These are phyloP conservation scores for Cutaneotrichosporon arboriforme DNA, from an alignment of 1,284 basidiomycete genomes.

Conservation along the genomic window DNA sequence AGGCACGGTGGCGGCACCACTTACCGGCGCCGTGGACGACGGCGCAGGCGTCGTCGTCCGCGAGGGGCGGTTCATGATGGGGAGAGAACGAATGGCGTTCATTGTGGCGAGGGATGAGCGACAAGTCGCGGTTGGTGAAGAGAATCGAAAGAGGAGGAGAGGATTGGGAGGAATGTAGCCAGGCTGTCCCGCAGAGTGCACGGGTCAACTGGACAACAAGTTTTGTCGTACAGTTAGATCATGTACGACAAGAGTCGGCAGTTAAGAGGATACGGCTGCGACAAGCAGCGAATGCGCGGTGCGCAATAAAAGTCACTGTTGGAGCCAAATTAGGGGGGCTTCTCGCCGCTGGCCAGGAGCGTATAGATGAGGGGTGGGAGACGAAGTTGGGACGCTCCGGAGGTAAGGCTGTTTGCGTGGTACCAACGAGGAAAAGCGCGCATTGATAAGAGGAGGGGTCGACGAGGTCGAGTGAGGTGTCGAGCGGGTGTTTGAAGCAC, in stretches of 20 bases:
- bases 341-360: constrained; percentile 41
- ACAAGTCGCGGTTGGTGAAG: too few species aligned
- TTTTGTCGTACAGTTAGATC: constrained; percentile 18
- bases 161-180: constrained; percentile 1
- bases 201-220: too few species aligned
- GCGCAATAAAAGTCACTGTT: constrained; percentile 1
- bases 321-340: constrained; percentile 45
- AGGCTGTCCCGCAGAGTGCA: neutral
- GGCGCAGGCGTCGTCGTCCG: constrained; percentile 42
- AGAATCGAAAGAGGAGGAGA: neutral
- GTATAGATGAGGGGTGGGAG: constrained; percentile 42
- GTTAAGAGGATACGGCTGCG: constrained; percentile 6
- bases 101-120: constrained; percentile 17
- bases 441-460: neutral
- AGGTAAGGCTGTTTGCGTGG: constrained; percentile 27
- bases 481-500: neutral
- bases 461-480: too few species aligned
- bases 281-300: constrained; percentile 9
- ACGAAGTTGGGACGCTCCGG: constrained; percentile 37
- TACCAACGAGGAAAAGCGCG: neutral
- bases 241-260: constrained; percentile 16
- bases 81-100: constrained; percentile 47
- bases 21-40: constrained; percentile 17
- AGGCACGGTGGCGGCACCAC: constrained; percentile 12
- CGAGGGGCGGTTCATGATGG: constrained; percentile 48